These are phyloP conservation scores for Alternaria rosae DNA, from an alignment of 2,329 filamentous ascomycete species.

Conservation along the genomic window DNA sequence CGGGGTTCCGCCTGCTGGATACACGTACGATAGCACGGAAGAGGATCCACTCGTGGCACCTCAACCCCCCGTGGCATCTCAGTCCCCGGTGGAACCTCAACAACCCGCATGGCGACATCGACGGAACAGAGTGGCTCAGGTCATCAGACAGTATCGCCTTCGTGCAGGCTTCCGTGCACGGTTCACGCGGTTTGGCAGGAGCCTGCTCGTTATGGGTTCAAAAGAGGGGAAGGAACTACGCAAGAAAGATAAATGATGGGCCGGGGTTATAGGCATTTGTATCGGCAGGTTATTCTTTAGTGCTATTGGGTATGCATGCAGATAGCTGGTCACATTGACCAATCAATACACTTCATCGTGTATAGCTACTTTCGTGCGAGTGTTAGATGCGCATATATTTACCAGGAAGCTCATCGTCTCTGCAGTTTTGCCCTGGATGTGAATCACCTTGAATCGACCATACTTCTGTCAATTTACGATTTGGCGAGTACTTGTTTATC, in stretches of 20 bases:
- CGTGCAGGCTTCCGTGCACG: background rate
- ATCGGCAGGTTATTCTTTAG: background rate
- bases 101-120: background rate
- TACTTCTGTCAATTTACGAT: no score
- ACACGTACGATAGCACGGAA: background rate
- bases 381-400: background rate
- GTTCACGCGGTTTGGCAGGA: background rate
- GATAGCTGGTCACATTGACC: background rate
- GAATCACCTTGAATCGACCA: no score
- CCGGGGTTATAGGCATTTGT: background rate
- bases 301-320: background rate
- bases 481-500: no score
- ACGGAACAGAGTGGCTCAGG: background rate
- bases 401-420: background rate
- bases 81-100: background rate
- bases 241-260: background rate
- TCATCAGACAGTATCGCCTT: background rate
- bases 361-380: background rate
- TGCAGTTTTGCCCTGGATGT: no score
- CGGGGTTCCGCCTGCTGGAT: background rate
- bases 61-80: background rate
- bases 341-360: background rate
- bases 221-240: background rate
- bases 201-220: background rate
- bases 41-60: background rate